Conservation (phyloP, 1,284 basidiomycete species). For the Heterobasidion occidentale region DNA sequence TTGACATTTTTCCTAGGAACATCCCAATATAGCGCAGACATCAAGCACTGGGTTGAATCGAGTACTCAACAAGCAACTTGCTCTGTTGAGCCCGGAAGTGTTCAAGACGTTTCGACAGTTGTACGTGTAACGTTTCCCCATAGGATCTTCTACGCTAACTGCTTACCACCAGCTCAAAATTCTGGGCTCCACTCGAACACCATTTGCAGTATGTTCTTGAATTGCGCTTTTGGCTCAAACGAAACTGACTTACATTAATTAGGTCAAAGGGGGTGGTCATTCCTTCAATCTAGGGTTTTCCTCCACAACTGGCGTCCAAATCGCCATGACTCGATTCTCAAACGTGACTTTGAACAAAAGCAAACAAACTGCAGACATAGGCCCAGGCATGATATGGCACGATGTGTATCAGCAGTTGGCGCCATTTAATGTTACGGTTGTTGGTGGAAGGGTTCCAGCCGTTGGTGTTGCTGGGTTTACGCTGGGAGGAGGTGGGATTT, state of each 20-base stretch:
- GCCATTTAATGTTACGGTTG: conserved; percentile 36
- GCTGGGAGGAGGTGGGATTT: conserved; percentile 41
- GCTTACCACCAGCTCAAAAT: not conserved
- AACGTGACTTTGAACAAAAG: conserved; percentile 31
- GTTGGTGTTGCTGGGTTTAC: conserved; percentile 50
- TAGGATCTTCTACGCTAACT: not conserved
- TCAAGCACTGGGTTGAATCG: not conserved
- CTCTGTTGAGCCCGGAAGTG: not conserved
- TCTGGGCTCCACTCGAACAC: not conserved
- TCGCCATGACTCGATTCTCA: conserved; percentile 44
- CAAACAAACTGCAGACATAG: conserved; percentile 34
- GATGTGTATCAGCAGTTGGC: conserved; percentile 43
- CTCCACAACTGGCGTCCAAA: conserved; percentile 47
- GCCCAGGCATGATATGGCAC: conserved; percentile 49
- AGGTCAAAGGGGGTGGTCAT: conserved; percentile 2
- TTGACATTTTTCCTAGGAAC: not conserved
- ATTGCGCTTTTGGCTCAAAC: not conserved
- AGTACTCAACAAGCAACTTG: not conserved
- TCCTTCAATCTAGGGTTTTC: conserved; percentile 28
- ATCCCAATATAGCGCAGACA: not conserved
- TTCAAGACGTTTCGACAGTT: not conserved
- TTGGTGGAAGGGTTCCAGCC: conserved; percentile 42
- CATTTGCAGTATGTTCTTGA: not conserved
- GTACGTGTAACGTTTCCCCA: not conserved
- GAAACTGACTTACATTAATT: not conserved